Evolutionary conservation across 306 rosid genomes (phyloP).

Genomic region (Neltuma alba): DNA sequence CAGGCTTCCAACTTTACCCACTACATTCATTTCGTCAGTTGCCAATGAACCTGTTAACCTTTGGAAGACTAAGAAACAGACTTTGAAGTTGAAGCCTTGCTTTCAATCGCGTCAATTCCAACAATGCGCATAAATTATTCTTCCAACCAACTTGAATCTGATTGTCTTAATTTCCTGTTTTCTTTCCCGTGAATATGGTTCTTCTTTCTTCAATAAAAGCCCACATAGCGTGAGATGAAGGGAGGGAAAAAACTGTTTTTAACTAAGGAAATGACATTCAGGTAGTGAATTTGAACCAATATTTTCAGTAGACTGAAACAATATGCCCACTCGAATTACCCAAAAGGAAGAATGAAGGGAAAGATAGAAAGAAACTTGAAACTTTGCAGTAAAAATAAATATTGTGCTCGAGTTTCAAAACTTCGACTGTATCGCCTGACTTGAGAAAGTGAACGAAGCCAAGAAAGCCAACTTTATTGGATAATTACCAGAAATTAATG

Average conservation of each 20-base stretch:
- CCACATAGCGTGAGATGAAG: slow-evolving; percentile 38
- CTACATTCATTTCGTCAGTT: slow-evolving; percentile 74
- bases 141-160: slow-evolving; percentile 22
- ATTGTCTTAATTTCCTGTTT: slow-evolving; percentile 25
- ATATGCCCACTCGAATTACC: background rate
- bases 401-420: background rate
- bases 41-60: slow-evolving; percentile 38
- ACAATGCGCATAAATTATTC: slow-evolving; percentile 32
- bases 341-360: background rate
- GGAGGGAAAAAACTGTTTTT: background rate
- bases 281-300: slow-evolving; percentile 1
- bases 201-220: slow-evolving; percentile 37
- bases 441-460: slow-evolving; percentile 7
- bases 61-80: slow-evolving; percentile 30
- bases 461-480: slow-evolving; percentile 3
- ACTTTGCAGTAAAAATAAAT: background rate
- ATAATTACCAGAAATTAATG: background rate
- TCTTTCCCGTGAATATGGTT: slow-evolving; percentile 33
- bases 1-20: slow-evolving; percentile 87
- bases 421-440: slow-evolving; percentile 12
- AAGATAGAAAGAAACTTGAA: background rate
- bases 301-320: slow-evolving; percentile 1
- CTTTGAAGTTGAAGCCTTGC: slow-evolving; percentile 40
- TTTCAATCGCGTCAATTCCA: slow-evolving; percentile 37
- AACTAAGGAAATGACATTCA: slow-evolving; percentile 16